Base-by-base conservation (phyloP, 2,329 filamentous ascomycete genomes). In the Colletotrichum filicis region DNA sequence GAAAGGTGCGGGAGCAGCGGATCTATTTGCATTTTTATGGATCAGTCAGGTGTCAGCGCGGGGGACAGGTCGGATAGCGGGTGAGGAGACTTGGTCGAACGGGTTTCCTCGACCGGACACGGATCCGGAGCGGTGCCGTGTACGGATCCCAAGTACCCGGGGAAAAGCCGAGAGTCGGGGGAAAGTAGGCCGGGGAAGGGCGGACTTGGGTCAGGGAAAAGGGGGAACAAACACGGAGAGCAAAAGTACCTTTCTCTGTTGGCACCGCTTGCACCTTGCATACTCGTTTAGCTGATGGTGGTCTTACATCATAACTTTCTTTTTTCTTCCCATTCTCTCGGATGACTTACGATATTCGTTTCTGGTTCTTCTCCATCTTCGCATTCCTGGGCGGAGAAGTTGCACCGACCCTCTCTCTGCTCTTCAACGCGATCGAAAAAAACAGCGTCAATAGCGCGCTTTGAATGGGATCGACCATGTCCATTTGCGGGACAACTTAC, bases 1-100 rank as follows among this genome's bases (percentile, higher is more conserved):
- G 75, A 9, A 59, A 60, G 16, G 66, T 76, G 37, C 75, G 74
- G 12, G 75, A 74, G 49, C 75, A 76, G 9, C 72, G 72, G 59
- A 76, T 76, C 75, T 42, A 6, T 42, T 42, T 16, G 5, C 37
- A 6, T 42, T 42, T 5, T 42, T 16, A 14, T 42, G 37, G 14
- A 42, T 42, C 5, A 42, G 37, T 42, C 14, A 42, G 14, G 37
- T 42, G 5, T 42, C 37, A 16, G 46, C 22, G 30, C 24, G 24
- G 37, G 37, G 53, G 12, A n/a, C 30, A 32, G 37, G 16, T 37
- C 42, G 37, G 37, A 16, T 42, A 16, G 37, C 14, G 37, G 14
- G 37, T 5, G 16, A 19, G 14, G 14, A 42, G 14, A 7, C 5
- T 42, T 16, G 37, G 37, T 19, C 37, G 37, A 14, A 42, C 12